phyloP scores from a whole-genome alignment of 2,329 filamentous ascomycete genomes.

The Aspergillus fischeri region DNA sequence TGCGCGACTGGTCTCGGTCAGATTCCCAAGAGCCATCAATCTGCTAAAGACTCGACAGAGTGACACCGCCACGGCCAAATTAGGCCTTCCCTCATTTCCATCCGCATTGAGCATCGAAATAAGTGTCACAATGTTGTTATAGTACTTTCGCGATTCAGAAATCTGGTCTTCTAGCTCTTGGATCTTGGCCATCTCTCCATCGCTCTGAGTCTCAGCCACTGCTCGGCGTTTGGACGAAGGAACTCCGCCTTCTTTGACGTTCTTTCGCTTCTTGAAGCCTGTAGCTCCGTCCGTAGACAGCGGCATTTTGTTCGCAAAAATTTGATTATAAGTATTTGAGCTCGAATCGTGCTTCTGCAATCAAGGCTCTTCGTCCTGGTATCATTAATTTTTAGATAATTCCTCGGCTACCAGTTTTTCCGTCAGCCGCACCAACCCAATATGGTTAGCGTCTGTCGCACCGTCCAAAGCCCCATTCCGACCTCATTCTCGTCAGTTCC shows the following conservation, averaged over 20 bases:
- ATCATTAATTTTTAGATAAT: slow-evolving; percentile 25
- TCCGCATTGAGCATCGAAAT: slow-evolving; percentile 56
- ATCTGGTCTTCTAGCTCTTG: slow-evolving; percentile 75
- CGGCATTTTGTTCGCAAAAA: slow-evolving; percentile 36
- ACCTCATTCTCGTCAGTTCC: slow-evolving; percentile 39
- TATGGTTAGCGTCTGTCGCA: slow-evolving; percentile 33
- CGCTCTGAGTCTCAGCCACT: slow-evolving; percentile 44
- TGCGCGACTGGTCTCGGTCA: slow-evolving; percentile 61
- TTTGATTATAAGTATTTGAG: slow-evolving; percentile 47
- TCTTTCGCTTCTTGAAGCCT: slow-evolving; percentile 40
- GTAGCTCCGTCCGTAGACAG: slow-evolving; percentile 15
- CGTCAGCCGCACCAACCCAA: slow-evolving; percentile 23
- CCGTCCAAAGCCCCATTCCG: slow-evolving; percentile 36
- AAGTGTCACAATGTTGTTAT: slow-evolving; percentile 80
- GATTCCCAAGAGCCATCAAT: slow-evolving; percentile 67
- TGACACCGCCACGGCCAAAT: slow-evolving; percentile 69
- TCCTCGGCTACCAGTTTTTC: slow-evolving; percentile 32
- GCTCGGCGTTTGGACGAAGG: slow-evolving; percentile 44
- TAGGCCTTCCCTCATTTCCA: slow-evolving; percentile 51
- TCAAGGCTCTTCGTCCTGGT: background rate
- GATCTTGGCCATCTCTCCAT: slow-evolving; percentile 62
- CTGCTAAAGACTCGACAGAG: slow-evolving; percentile 83
- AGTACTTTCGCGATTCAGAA: slow-evolving; percentile 79
- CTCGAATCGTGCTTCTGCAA: background rate
- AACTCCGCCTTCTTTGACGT: slow-evolving; percentile 27